Conservation (phyloP, 1,284 basidiomycete genomes). For the Ceratobasidium sp. region DNA sequence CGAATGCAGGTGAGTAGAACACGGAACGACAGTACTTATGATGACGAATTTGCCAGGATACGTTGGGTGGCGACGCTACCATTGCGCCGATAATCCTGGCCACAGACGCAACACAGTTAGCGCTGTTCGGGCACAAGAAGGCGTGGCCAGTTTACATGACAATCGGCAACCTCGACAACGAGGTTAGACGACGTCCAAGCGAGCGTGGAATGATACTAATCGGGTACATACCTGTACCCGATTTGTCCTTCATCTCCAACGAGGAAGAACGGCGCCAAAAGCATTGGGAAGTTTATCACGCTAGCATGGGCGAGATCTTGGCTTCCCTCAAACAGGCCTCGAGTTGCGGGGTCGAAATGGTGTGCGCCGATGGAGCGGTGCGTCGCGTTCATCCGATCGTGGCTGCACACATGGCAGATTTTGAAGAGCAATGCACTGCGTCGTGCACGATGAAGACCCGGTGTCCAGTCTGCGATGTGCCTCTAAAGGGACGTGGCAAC, state of each 20-base stretch:
- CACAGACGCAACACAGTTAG: conserved; percentile 9
- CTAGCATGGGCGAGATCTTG: conserved; percentile 47
- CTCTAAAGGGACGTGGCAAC: not conserved
- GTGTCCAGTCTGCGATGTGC: conserved; percentile 27
- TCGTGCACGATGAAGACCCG: conserved; percentile 33
- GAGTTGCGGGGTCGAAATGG: conserved; percentile 42
- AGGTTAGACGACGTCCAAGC: not conserved
- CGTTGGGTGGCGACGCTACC: not conserved
- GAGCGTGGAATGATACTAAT: conserved; percentile 39
- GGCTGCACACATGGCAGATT: conserved; percentile 51
- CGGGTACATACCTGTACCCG: conserved; percentile 42
- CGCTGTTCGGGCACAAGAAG: conserved; percentile 24
- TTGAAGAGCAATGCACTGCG: conserved; percentile 50
- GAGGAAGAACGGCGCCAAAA: not conserved
- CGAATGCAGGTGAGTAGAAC: too few species aligned
- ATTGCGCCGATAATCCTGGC: conserved; percentile 13
- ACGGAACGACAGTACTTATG: not conserved
- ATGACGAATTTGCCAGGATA: not conserved
- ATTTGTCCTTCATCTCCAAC: not conserved
- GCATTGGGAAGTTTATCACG: conserved; percentile 49
- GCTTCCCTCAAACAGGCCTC: conserved; percentile 46
- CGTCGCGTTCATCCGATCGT: conserved; percentile 48
- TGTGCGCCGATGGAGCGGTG: conserved; percentile 46
- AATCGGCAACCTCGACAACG: conserved; percentile 48
- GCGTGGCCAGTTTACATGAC: conserved; percentile 46